These are phyloP conservation scores for Trichoderma sp. DNA, from an alignment of 2,329 filamentous ascomycete genomes.

Conservation along the genomic window DNA sequence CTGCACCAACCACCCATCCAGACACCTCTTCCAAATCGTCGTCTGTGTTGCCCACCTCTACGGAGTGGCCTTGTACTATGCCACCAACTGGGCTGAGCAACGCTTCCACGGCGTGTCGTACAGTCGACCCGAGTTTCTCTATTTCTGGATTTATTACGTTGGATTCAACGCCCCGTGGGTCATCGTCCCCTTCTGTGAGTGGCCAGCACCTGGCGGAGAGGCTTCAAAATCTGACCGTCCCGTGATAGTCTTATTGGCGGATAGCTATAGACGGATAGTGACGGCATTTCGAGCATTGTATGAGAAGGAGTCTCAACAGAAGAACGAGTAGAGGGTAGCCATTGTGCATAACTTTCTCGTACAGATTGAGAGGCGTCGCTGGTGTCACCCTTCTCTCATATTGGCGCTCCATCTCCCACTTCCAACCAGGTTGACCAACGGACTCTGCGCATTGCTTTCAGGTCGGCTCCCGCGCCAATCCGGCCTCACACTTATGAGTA, in stretches of 20 bases:
- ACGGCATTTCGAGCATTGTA: conserved; percentile 14
- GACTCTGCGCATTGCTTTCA: not conserved
- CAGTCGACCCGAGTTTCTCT: conserved; percentile 58
- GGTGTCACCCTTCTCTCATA: not conserved
- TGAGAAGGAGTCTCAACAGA: conserved; percentile 8
- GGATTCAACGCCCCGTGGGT: conserved; percentile 62
- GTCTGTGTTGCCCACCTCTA: conserved; percentile 57
- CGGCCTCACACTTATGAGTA: not conserved
- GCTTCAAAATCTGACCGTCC: not conserved
- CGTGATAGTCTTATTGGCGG: conserved; percentile 8
- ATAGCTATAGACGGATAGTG: conserved; percentile 15
- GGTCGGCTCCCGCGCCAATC: not conserved
- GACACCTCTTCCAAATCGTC: conserved; percentile 52
- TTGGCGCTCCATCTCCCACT: not conserved
- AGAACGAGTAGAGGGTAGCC: not conserved
- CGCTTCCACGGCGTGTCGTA: conserved; percentile 46
- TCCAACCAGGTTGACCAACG: not conserved
- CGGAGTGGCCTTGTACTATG: conserved; percentile 61
- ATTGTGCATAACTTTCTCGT: not conserved
- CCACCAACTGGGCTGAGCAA: conserved; percentile 53
- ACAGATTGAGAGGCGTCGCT: not conserved
- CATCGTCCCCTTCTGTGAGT: conserved; percentile 54
- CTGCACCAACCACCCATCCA: conserved; percentile 40
- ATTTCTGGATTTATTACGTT: conserved; percentile 64
- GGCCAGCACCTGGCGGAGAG: not conserved